Conservation (phyloP, 768 basidiomycete genomes). For the Saitozyma podzolica region DNA sequence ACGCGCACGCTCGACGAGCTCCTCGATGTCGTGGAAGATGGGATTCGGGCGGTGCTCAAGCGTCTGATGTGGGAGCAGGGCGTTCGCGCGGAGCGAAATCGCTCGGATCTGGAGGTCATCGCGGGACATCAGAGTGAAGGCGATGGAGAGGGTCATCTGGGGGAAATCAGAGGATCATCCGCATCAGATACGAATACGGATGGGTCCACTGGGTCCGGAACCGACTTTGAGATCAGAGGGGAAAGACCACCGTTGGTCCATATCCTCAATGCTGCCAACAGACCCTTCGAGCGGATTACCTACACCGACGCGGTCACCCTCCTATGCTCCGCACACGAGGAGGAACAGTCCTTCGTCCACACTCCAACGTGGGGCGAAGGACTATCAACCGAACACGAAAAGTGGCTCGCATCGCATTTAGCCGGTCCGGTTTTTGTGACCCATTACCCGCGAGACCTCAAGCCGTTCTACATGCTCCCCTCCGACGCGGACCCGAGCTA, state of each 20-base stretch:
- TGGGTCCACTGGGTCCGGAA: conserved; percentile 3
- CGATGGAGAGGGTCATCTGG: conserved; percentile 4
- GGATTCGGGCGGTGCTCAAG: conserved; percentile 56
- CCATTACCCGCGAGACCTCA: conserved; percentile 76
- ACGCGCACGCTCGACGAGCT: conserved; percentile 57
- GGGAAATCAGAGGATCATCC: no score
- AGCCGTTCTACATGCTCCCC: conserved; percentile 90
- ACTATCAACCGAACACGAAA: conserved; percentile 88
- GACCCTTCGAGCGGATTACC: conserved; percentile 69
- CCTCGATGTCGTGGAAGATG: conserved; percentile 63
- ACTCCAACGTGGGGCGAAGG: conserved; percentile 67
- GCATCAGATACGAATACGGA: not conserved
- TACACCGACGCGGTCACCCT: conserved; percentile 74
- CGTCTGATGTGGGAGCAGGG: conserved; percentile 20
- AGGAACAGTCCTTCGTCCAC: conserved; percentile 59
- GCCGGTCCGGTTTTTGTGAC: conserved; percentile 84
- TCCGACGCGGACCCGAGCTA: conserved; percentile 45
- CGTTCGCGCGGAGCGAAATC: conserved; percentile 7
- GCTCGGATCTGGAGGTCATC: conserved; percentile 20
- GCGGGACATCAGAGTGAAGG: conserved; percentile 1
- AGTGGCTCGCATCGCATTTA: conserved; percentile 76
- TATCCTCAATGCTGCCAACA: conserved; percentile 54
- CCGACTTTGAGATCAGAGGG: conserved; percentile 1
- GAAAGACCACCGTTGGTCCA: conserved; percentile 43
- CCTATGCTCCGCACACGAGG: conserved; percentile 54